phyloP scores from a whole-genome alignment of 331 rosid species.

The Phaseolus coccineus region DNA sequence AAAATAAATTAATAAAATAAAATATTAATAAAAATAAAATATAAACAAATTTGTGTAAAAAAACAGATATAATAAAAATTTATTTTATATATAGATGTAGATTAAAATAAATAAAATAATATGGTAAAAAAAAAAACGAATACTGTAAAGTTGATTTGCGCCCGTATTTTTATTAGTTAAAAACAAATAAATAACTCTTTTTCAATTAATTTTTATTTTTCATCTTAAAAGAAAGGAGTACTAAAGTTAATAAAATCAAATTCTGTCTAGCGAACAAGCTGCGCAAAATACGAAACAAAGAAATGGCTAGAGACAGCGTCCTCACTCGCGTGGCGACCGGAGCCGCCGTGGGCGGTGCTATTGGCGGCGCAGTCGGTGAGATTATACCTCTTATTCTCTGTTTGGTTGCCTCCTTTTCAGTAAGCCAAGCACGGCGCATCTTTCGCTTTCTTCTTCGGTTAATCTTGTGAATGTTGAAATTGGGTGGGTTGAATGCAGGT shows the following conservation, averaged over 20 bases:
- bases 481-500: constrained; percentile 42
- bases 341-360: constrained; percentile 65
- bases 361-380: constrained; percentile 68
- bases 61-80: too few species aligned
- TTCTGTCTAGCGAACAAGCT: neutral
- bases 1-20: too few species aligned
- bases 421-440: neutral
- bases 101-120: too few species aligned
- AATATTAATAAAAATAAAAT: too few species aligned
- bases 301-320: constrained; percentile 55
- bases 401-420: constrained; percentile 26
- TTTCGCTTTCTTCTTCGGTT: constrained; percentile 27
- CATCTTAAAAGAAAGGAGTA: too few species aligned
- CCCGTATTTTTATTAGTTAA: too few species aligned
- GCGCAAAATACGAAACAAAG: neutral
- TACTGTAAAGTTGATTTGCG: too few species aligned
- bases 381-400: neutral
- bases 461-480: constrained; percentile 2
- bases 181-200: too few species aligned
- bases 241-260: neutral
- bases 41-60: too few species aligned
- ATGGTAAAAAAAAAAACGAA: too few species aligned
- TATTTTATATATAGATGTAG: too few species aligned
- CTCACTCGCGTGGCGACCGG: constrained; percentile 59
- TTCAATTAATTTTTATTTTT: too few species aligned